phyloP scores from a whole-genome alignment of 495 filamentous ascomycete species.

The Daldinia caldariorum region DNA sequence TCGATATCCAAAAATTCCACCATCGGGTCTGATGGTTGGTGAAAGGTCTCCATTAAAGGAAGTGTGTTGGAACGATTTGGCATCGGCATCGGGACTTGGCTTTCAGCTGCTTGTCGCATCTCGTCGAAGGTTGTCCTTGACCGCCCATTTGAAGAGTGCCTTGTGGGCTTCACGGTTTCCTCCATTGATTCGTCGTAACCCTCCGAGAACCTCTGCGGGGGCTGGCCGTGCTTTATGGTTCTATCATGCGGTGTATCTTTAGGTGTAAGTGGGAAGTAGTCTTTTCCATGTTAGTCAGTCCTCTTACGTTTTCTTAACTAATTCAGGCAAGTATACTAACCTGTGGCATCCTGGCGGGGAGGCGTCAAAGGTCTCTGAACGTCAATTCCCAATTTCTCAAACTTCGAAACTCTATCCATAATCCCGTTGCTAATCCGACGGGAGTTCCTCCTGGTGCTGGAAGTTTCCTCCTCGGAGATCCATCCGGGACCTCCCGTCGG shows the following conservation, averaged over 20 bases:
- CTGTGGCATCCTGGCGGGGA: slow-evolving; percentile 60
- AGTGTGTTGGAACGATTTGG: slow-evolving; percentile 54
- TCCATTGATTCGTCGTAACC: slow-evolving; percentile 67
- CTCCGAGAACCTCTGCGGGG: slow-evolving; percentile 56
- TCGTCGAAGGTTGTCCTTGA: slow-evolving; percentile 55
- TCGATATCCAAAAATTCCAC: slow-evolving; percentile 66
- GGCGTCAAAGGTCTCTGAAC: slow-evolving; percentile 67
- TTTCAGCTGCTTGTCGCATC: slow-evolving; percentile 57
- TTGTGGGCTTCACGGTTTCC: slow-evolving; percentile 63
- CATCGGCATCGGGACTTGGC: slow-evolving; percentile 50
- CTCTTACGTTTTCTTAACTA: neutral
- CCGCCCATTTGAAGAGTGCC: slow-evolving; percentile 39
- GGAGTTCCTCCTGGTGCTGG: slow-evolving; percentile 50
- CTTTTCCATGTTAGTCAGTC: slow-evolving; percentile 41
- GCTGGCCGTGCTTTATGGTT: slow-evolving; percentile 44
- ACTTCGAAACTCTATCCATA: slow-evolving; percentile 62
- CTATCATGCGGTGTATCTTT: slow-evolving; percentile 57
- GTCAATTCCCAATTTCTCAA: slow-evolving; percentile 56
- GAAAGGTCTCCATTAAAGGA: slow-evolving; percentile 50
- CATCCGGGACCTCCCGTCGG: slow-evolving; percentile 53
- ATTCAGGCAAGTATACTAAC: slow-evolving; percentile 53
- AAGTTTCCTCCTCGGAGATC: slow-evolving; percentile 57
- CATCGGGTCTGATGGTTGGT: slow-evolving; percentile 60
- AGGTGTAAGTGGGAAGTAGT: slow-evolving; percentile 60
- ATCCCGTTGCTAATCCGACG: slow-evolving; percentile 65